Conservation (phyloP, 2,329 filamentous ascomycete genomes). For the Fusarium mangiferae region DNA sequence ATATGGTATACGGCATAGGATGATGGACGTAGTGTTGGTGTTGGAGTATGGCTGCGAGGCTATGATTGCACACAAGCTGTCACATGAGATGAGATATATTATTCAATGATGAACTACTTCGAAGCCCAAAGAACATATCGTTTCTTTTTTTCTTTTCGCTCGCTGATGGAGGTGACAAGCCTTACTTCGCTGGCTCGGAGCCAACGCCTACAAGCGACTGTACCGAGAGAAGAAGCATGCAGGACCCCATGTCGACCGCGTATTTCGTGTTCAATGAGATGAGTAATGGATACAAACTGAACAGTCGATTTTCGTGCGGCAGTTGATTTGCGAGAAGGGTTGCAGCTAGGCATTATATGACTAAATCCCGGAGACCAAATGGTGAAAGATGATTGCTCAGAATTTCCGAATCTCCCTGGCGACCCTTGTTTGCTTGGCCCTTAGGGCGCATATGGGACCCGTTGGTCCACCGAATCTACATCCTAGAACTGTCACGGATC, state of each 20-base stretch:
- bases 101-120: slow-evolving; percentile 28
- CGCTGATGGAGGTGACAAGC: neutral
- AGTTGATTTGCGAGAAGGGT: neutral
- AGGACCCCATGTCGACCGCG: neutral
- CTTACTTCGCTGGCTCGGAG: neutral
- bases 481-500: slow-evolving; percentile 5
- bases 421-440: neutral
- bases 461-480: neutral
- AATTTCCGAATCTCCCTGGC: neutral
- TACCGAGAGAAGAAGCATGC: neutral
- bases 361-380: neutral
- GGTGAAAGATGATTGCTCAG: slow-evolving; percentile 2
- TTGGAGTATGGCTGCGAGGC: slow-evolving; percentile 20
- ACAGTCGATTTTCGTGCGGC: neutral
- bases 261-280: neutral
- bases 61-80: slow-evolving; percentile 20
- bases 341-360: neutral
- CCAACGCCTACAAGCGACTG: neutral
- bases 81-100: slow-evolving; percentile 28
- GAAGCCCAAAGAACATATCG: neutral
- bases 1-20: slow-evolving; percentile 33
- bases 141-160: neutral
- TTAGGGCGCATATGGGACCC: neutral
- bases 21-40: slow-evolving; percentile 19
- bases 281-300: neutral